phyloP scores from a whole-genome alignment of 2,329 filamentous ascomycete genomes.

The Pseudogymnoascus sp. region DNA sequence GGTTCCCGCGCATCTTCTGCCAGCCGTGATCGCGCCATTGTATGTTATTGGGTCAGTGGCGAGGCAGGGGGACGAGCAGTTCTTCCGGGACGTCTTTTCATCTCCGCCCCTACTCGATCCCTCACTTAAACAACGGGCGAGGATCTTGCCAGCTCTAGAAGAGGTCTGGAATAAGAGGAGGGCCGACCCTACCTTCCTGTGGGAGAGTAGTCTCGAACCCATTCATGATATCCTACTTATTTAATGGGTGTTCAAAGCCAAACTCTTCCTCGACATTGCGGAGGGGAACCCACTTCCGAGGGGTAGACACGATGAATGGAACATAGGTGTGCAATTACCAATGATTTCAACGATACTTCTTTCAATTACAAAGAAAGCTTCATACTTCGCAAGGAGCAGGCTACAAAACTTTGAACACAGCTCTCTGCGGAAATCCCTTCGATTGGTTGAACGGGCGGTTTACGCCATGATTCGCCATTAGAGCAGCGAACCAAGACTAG shows the following conservation, averaged over 20 bases:
- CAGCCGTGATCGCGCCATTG: conserved; percentile 21
- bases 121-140: conserved; percentile 22
- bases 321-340: background rate
- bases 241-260: conserved; percentile 11
- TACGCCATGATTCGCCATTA: background rate
- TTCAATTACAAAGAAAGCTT: background rate
- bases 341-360: background rate
- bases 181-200: conserved; percentile 12
- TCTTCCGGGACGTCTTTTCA: conserved; percentile 23
- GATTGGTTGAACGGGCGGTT: background rate
- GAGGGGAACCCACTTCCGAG: background rate
- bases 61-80: conserved; percentile 18
- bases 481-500: background rate
- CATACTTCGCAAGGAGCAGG: background rate
- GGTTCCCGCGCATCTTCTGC: conserved; percentile 15
- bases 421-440: background rate
- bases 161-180: conserved; percentile 20
- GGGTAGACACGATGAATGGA: background rate
- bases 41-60: conserved; percentile 23
- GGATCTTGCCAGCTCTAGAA: conserved; percentile 24
- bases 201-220: conserved; percentile 16
- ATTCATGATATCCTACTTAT: conserved; percentile 18
- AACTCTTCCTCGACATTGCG: background rate
- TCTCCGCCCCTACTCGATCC: conserved; percentile 21
- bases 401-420: background rate